A percentile compares a stretch with the other conserved stretches of the same genome.
Evolutionary conservation across 176 grass and related monocot genomes (phyloP).

Genomic region (Phyllostachys edulis): DNA sequence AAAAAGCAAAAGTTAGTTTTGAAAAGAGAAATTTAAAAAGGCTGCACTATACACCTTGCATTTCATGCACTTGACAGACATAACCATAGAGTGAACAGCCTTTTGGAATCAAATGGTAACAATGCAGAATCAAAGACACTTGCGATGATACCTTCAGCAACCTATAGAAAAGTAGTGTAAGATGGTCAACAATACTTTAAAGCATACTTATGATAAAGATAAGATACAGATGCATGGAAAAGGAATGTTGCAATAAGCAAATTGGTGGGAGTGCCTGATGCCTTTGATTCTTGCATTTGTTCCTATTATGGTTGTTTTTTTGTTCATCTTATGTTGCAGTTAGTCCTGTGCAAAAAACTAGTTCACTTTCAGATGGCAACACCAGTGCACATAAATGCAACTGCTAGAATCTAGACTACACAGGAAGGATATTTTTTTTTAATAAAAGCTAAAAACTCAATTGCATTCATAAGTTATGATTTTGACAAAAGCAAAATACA

Average conservation of each 20-base stretch:
- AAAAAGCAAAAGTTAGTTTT: background rate
- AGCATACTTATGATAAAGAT: background rate
- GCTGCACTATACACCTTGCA: background rate
- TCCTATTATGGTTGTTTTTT: background rate
- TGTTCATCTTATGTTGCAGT: background rate
- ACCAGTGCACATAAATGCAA: background rate
- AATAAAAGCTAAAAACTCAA: slow-evolving; percentile 18
- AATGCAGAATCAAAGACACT: background rate
- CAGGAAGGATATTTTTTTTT: background rate
- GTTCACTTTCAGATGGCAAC: slow-evolving; percentile 19
- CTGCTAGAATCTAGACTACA: background rate
- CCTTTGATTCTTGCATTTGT: background rate
- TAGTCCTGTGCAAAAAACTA: slow-evolving; percentile 5
- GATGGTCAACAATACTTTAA: background rate
- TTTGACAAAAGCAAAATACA: slow-evolving; percentile 21
- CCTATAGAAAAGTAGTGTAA: background rate
- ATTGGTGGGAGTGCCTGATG: background rate
- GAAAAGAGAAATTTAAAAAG: background rate
- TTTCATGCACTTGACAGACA: background rate
- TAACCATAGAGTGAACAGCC: background rate
- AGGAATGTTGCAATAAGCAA: background rate
- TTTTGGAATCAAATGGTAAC: slow-evolving; percentile 5
- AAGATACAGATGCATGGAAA: background rate
- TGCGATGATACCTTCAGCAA: background rate
- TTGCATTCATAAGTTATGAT: background rate